Base-by-base conservation (phyloP, 2,329 filamentous ascomycete genomes). In the Pestalotiopsis sp. region DNA sequence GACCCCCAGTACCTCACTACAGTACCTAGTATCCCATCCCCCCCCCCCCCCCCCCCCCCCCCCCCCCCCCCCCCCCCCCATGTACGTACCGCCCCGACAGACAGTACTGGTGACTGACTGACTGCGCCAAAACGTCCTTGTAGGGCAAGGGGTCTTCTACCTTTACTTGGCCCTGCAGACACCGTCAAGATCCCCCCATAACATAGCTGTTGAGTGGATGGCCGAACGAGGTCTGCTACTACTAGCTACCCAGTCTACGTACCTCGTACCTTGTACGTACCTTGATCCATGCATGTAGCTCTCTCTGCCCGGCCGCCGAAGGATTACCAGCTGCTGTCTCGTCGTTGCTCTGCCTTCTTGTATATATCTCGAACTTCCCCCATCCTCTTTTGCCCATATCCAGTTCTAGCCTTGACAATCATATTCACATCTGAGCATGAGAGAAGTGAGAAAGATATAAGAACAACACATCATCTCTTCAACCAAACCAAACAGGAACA, bases 281-380 rank as follows among this genome's bases (percentile, higher is more conserved):
- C 44, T 52, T 52, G 44, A 48, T 65, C 20, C 52, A 56, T 65
- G 14, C 56, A 65, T 56, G 44, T 52, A 52, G 44, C 44, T 52
- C 30, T 35, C 30, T 35, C 30, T n/a, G 44, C 44, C 44, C 17
- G 44, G 44, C 20, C 44, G 44, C 20, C 44, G 17, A 52, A 52
- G 44, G 44, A 52, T 52, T 52, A 30, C 22, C 56, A 59, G 24
- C 30, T 17, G 56, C 30, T 59, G 56, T 52, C 44, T 52, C 44
- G 44, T 22, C 44, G 20, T 52, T 52, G 44, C 44, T 52, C 44
- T 17, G 44, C 44, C 57, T 59, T 59, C 57, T 26, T 59, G 20
- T 26, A 59, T 59, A 59, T 59, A 30, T 59, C 24, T 59, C 24
- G 30, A 30, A 26, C 24, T 14, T 22, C 57, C 57, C 57, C 30